A percentile compares a stretch with the other conserved stretches of the same genome.
These are phyloP conservation scores for Fusarium camptoceras DNA, from an alignment of 2,329 filamentous ascomycete genomes.

Conservation along the genomic window DNA sequence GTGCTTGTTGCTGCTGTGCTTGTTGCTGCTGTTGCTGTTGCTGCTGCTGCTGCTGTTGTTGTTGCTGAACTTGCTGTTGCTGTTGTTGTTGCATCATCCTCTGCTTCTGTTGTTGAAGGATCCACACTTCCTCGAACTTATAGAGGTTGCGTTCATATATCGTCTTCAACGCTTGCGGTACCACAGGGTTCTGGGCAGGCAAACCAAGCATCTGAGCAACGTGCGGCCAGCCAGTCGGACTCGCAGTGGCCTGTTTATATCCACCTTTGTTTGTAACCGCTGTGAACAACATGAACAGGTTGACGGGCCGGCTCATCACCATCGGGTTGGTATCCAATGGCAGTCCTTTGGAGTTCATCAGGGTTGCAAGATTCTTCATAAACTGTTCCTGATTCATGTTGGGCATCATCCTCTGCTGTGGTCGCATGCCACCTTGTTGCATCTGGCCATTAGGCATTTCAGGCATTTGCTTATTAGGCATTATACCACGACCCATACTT, in stretches of 20 bases:
- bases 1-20: neutral
- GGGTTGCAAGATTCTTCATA: constrained; percentile 79
- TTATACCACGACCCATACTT: constrained; percentile 61
- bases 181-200: constrained; percentile 72
- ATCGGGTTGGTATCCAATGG: constrained; percentile 80
- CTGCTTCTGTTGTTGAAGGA: constrained; percentile 65
- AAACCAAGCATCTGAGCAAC: constrained; percentile 75
- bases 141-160: constrained; percentile 81
- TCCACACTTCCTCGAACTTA: constrained; percentile 79
- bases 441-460: constrained; percentile 68
- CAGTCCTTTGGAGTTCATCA: constrained; percentile 80
- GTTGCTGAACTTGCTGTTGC: constrained; percentile 55
- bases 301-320: constrained; percentile 78
- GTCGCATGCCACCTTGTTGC: constrained; percentile 61
- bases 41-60: constrained; percentile 51
- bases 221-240: constrained; percentile 77
- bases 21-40: constrained; percentile 55
- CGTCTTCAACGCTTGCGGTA: constrained; percentile 75
- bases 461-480: constrained; percentile 64
- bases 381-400: constrained; percentile 74
- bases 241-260: constrained; percentile 77
- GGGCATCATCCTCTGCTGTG: constrained; percentile 59
- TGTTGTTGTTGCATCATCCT: constrained; percentile 65
- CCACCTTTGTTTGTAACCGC: constrained; percentile 80
- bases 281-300: constrained; percentile 81